These are phyloP conservation scores for Sideroxylon spinosum DNA, from an alignment of 179 eudicot genomes.

Conservation along the genomic window DNA sequence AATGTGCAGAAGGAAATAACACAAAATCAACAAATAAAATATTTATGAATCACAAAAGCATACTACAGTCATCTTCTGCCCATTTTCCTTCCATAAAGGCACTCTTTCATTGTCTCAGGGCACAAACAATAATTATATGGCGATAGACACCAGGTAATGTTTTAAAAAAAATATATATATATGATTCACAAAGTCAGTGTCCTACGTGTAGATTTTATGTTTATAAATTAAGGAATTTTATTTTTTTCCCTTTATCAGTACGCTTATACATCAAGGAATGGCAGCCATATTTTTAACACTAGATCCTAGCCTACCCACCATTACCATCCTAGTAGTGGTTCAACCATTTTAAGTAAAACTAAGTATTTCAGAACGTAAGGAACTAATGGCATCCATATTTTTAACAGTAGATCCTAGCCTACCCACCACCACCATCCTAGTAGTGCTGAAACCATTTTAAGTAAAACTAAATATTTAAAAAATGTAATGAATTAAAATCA, in stretches of 20 bases:
- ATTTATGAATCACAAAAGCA: no score
- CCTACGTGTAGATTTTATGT: neutral
- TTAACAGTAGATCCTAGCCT: neutral
- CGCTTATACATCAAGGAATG: no score
- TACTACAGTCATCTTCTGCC: no score
- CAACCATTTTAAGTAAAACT: neutral
- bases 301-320: neutral
- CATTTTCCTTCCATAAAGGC: no score
- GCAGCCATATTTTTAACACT: neutral
- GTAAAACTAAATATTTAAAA: constrained; percentile 1
- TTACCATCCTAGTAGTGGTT: neutral
- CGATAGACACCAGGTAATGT: neutral
- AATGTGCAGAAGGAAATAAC: no score
- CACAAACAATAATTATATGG: neutral
- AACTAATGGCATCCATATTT: neutral
- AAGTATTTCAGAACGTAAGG: no score
- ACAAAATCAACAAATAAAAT: no score
- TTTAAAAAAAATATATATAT: neutral
- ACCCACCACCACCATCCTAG: neutral
- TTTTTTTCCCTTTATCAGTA: no score
- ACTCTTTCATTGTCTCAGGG: neutral
- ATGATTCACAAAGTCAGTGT: neutral
- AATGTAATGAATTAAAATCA: neutral
- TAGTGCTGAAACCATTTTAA: neutral
- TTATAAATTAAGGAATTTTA: neutral